Evolutionary conservation across 257 asterid genomes (phyloP).

Genomic region (Solanum neorickii): DNA sequence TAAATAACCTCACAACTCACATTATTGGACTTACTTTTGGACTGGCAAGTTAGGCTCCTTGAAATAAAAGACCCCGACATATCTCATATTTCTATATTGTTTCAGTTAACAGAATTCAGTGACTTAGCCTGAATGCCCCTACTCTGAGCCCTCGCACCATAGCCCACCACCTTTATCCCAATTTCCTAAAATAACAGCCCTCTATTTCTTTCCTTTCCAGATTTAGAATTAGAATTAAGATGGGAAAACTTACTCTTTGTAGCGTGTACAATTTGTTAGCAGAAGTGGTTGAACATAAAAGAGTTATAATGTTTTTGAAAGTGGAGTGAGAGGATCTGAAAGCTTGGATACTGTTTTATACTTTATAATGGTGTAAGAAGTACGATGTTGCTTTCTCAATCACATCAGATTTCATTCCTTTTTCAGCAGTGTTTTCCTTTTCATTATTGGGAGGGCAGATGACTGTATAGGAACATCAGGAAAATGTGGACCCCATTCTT

Average conservation of each 20-base stretch:
- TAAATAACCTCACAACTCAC: background rate
- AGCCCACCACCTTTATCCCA: background rate
- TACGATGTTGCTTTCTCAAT: background rate
- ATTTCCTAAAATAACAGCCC: background rate
- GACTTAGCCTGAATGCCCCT: background rate
- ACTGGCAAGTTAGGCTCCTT: background rate
- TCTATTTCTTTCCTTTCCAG: background rate
- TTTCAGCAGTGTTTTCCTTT: background rate
- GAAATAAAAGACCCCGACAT: background rate
- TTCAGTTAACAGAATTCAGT: background rate
- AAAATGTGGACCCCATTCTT: background rate
- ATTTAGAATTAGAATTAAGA: background rate
- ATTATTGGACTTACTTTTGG: background rate
- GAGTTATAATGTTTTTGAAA: background rate
- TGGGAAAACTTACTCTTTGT: background rate
- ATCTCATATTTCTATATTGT: background rate
- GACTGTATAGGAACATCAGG: background rate
- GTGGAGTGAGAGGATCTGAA: background rate
- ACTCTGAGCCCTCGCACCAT: background rate
- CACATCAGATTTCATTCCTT: background rate
- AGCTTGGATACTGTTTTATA: background rate
- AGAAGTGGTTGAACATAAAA: background rate
- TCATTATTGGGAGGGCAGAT: background rate
- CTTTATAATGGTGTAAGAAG: background rate
- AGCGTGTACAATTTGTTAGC: background rate